Base-by-base conservation (phyloP, 2,329 filamentous ascomycete species). In the Arthrobotrys pseudoclavata region DNA sequence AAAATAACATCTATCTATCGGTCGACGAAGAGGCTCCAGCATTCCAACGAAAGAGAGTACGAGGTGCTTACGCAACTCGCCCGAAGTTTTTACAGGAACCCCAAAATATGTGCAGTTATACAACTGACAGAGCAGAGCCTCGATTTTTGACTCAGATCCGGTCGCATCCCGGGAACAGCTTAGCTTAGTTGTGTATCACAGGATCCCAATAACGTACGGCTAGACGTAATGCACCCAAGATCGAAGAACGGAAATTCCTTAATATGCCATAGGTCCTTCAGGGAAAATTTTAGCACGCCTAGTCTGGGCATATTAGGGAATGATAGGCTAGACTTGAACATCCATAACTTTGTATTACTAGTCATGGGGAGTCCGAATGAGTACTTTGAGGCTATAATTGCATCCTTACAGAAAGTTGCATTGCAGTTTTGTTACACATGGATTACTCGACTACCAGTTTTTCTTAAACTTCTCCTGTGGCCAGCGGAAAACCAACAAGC, bases 291-390 rank as follows among this genome's bases (percentile, higher is more conserved):
- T 47, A 62, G 45, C 52, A 18, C 7, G 24, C 48, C 10, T 12
- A 20, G 47, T 57, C 31, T 29, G 20, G 63, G 12, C 15, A 3
- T 2, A 70, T 13, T 12, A 24, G 57, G 68, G 62, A 71, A 64
- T 34, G 47, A 40, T 71, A 71, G 68, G 22, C 68, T 71, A 63
- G 47, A 71, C 7, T 63, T 71, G 48, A 24, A n/a, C 15, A 24
- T 22, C 20, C 6, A 20, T 34, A 15, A 9, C 12, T 53, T 18
- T 18, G 50, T 53, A 53, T 26, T 15, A 53, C 50, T 34, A 31
- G 34, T 53, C 50, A 53, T 15, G 53, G 42, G 13, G 4, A 31
- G 24, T 18, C 24, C n/a, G 13, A 13, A 53, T 5, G 10, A 15
- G 10, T 37, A 57, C 29, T 40, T n/a, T 34, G 26, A 3, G 29